Evolutionary conservation across 2,329 filamentous ascomycete species (phyloP).

Genomic region (Sporothrix dimorphospora): DNA sequence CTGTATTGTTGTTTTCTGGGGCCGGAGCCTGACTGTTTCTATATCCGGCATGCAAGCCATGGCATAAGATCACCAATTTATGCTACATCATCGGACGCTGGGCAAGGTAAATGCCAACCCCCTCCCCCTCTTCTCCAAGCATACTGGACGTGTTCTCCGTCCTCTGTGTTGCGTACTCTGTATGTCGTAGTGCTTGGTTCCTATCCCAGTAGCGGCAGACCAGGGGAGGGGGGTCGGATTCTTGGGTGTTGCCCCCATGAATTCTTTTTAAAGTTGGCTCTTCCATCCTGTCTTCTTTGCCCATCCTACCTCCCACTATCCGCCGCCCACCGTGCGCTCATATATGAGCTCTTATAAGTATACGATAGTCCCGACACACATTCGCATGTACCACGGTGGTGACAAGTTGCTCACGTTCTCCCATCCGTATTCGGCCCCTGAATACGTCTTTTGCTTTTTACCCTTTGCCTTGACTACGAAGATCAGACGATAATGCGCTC

Average conservation of each 20-base stretch:
- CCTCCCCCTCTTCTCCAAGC: constrained; percentile 1
- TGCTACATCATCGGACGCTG: constrained; percentile 54
- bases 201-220: constrained; percentile 17
- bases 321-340: constrained; percentile 5
- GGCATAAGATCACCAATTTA: constrained; percentile 65
- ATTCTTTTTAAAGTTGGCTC: constrained; percentile 19
- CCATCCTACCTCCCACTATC: constrained; percentile 1
- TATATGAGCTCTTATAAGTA: constrained; percentile 21
- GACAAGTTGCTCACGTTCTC: neutral
- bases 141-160: constrained; percentile 8
- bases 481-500: constrained; percentile 52
- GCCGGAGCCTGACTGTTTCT: constrained; percentile 45
- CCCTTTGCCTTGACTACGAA: constrained; percentile 44
- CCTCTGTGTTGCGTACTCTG: neutral
- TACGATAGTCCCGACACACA: constrained; percentile 19
- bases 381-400: constrained; percentile 8
- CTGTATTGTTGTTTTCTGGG: constrained; percentile 14
- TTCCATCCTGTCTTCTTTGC: constrained; percentile 1
- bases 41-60: constrained; percentile 56
- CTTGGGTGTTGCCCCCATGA: neutral
- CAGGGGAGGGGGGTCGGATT: constrained; percentile 20
- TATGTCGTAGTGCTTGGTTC: constrained; percentile 49
- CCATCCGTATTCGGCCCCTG: constrained; percentile 19
- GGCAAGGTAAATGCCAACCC: constrained; percentile 48
- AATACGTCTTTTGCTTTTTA: constrained; percentile 27